A percentile compares a stretch with the other conserved stretches of the same genome.
phyloP scores from a whole-genome alignment of 495 filamentous ascomycete species.

The Annulohypoxylon moriforme region DNA sequence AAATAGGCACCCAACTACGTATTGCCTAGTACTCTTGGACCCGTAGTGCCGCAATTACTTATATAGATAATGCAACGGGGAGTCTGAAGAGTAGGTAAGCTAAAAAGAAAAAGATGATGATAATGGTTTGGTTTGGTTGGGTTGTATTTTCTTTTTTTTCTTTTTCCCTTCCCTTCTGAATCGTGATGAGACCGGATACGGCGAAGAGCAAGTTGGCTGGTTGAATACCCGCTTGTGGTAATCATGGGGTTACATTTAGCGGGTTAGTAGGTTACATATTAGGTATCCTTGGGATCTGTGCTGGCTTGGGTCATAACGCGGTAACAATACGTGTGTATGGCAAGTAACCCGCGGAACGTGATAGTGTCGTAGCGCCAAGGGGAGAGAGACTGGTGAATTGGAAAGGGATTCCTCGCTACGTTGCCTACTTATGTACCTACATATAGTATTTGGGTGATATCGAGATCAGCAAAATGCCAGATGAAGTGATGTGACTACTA shows the following conservation, averaged over 20 bases:
- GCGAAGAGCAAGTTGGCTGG: too few relatives aligned
- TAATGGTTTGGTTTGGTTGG: slow-evolving; percentile 6
- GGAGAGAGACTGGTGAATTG: slow-evolving; percentile 23
- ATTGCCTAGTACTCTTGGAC: slow-evolving; percentile 31
- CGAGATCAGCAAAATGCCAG: slow-evolving; percentile 42
- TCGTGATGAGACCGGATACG: too few relatives aligned
- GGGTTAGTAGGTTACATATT: slow-evolving; percentile 19
- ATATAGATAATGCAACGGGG: slow-evolving; percentile 35
- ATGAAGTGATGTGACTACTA: slow-evolving; percentile 43
- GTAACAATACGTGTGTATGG: slow-evolving; percentile 27
- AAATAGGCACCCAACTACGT: slow-evolving; percentile 37
- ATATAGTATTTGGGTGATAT: slow-evolving; percentile 29
- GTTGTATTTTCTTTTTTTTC: slow-evolving; percentile 17
- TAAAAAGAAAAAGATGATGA: slow-evolving; percentile 24
- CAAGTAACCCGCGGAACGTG: slow-evolving; percentile 36
- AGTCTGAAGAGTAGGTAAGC: slow-evolving; percentile 18
- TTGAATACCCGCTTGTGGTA: slow-evolving; percentile 19
- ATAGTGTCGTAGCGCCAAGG: slow-evolving; percentile 44
- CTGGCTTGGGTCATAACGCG: slow-evolving; percentile 26
- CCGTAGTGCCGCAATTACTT: slow-evolving; percentile 42
- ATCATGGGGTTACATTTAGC: slow-evolving; percentile 29
- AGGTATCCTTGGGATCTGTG: slow-evolving; percentile 7
- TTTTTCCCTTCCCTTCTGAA: background rate
- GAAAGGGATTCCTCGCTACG: slow-evolving; percentile 16
- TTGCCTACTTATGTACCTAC: slow-evolving; percentile 26